A percentile compares a stretch with the other conserved stretches of the same genome.
These are phyloP conservation scores for Jacaranda copaia DNA, from an alignment of 257 asterid species.

Conservation along the genomic window DNA sequence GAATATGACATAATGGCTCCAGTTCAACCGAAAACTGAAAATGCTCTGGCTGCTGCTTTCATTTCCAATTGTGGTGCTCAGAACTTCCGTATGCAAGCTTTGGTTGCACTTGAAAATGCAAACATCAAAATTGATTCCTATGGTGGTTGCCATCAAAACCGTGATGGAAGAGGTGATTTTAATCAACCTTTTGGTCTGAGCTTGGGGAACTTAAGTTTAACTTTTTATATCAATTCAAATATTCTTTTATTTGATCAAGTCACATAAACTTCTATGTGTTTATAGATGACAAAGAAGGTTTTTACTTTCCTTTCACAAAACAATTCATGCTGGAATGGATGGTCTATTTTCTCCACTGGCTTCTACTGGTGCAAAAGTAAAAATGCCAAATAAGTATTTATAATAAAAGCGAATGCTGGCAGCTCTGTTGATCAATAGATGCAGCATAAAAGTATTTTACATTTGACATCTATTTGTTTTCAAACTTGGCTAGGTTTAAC, in stretches of 20 bases:
- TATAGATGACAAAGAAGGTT: neutral
- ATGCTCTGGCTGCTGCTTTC: conserved; percentile 69
- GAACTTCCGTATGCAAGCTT: conserved; percentile 73
- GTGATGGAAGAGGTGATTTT: conserved; percentile 58
- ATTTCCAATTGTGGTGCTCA: conserved; percentile 76
- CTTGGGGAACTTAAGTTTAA: neutral
- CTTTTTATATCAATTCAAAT: neutral
- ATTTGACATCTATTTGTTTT: too few species aligned
- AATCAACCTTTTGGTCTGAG: conserved; percentile 16
- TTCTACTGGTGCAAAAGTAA: too few species aligned
- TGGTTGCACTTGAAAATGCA: conserved; percentile 65
- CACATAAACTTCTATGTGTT: neutral
- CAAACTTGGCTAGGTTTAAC: neutral
- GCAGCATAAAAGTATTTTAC: too few species aligned
- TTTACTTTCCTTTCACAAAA: too few species aligned
- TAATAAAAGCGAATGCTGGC: too few species aligned
- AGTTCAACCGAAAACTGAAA: conserved; percentile 65
- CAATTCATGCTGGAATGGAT: too few species aligned
- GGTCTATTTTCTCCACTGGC: too few species aligned
- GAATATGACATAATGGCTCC: conserved; percentile 85
- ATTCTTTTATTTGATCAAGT: too few species aligned
- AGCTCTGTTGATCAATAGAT: too few species aligned
- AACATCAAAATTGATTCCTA: conserved; percentile 66
- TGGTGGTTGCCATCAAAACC: conserved; percentile 70
- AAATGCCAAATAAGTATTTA: too few species aligned